These are phyloP conservation scores for Linanthus parryae DNA, from an alignment of 148 eudicot species.

Conservation along the genomic window DNA sequence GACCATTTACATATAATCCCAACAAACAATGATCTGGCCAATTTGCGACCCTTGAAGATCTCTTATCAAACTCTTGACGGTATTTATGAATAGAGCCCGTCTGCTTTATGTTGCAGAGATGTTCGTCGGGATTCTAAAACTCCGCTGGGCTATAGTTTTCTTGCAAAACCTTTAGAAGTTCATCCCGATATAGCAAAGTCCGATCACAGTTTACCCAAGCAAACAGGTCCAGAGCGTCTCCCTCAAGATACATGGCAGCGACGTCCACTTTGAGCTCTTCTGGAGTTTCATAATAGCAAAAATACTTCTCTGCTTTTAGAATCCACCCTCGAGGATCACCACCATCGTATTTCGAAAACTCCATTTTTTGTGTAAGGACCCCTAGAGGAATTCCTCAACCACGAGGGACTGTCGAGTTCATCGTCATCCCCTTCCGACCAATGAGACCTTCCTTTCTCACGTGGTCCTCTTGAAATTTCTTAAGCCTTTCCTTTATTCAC, in stretches of 20 bases:
- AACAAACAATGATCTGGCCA: background rate
- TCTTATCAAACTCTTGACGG: background rate
- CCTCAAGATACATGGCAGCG: too few species aligned
- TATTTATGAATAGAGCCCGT: background rate
- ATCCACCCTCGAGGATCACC: too few species aligned
- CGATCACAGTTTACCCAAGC: too few species aligned
- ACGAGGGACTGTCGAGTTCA: background rate
- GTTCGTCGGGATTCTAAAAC: too few species aligned
- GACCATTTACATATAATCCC: background rate
- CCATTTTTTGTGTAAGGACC: background rate
- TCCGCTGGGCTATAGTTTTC: background rate
- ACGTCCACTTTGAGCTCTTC: too few species aligned
- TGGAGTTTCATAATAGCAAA: too few species aligned
- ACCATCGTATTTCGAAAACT: background rate
- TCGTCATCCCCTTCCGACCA: background rate
- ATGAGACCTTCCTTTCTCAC: too few species aligned
- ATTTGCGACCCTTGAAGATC: background rate
- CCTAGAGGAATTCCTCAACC: background rate
- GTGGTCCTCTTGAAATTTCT: too few species aligned
- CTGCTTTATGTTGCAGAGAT: too few species aligned
- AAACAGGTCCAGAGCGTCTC: too few species aligned
- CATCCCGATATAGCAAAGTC: background rate
- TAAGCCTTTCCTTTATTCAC: background rate
- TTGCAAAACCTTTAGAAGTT: background rate
- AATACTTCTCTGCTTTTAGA: too few species aligned